Percentiles rank a stretch among this genome's conserved stretches.
Evolutionary conservation across 129 eudicot genomes (phyloP).

Genomic region (Scalesia atractyloides): DNA sequence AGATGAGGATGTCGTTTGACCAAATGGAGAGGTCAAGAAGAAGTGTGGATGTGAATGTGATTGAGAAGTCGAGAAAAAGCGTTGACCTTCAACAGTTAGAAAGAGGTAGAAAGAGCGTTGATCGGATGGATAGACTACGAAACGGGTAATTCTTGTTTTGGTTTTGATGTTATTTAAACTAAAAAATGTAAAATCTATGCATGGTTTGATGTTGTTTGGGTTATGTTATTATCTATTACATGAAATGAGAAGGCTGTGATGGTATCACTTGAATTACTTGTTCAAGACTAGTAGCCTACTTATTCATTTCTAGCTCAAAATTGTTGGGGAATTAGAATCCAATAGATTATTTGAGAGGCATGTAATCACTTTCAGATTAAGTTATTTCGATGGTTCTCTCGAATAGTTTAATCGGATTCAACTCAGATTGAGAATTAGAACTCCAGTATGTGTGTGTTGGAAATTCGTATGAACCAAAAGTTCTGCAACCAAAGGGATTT

Average conservation of each 20-base stretch:
- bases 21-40: conserved; percentile 82
- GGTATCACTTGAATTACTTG: conserved; percentile 14
- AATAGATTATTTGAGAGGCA: too few relatives aligned
- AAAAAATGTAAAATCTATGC: conserved; percentile 39
- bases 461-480: too few relatives aligned
- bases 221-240: conserved; percentile 24
- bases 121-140: conserved; percentile 66
- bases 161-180: conserved; percentile 20
- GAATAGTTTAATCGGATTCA: too few relatives aligned
- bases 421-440: too few relatives aligned
- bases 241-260: conserved; percentile 28
- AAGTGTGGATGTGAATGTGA: conserved; percentile 73
- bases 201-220: conserved; percentile 41
- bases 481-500: too few relatives aligned
- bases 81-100: conserved; percentile 69
- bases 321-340: too few relatives aligned
- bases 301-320: too few relatives aligned
- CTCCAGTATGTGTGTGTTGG: too few relatives aligned
- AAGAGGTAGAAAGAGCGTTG: conserved; percentile 83
- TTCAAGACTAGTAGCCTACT: background rate
- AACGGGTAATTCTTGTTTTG: conserved; percentile 33
- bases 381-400: too few relatives aligned
- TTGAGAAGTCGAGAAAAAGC: conserved; percentile 66
- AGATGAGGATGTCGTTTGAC: conserved; percentile 64
- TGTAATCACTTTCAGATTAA: too few relatives aligned